Conservation (phyloP, 805 yeast genomes). For the Ogataea sp. region DNA sequence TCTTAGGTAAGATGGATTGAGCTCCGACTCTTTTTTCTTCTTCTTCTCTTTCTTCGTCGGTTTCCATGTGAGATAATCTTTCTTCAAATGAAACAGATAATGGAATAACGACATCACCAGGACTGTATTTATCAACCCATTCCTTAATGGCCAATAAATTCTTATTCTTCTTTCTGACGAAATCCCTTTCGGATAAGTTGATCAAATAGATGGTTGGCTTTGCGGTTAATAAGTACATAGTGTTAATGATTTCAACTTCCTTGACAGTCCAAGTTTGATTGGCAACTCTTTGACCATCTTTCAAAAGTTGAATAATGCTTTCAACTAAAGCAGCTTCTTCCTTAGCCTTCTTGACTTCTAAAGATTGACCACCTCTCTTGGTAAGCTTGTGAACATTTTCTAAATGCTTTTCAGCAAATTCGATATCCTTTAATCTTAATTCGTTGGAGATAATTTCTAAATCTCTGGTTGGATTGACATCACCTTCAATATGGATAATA, state of each 20-base stretch:
- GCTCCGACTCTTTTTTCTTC: constrained; percentile 29
- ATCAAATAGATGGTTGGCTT: constrained; percentile 79
- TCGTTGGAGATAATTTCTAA: constrained; percentile 87
- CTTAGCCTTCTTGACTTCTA: constrained; percentile 56
- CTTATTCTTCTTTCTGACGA: constrained; percentile 42
- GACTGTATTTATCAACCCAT: constrained; percentile 65
- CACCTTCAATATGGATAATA: constrained; percentile 94
- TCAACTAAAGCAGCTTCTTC: constrained; percentile 52
- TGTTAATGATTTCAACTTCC: constrained; percentile 62
- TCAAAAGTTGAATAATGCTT: constrained; percentile 53
- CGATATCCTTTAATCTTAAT: constrained; percentile 93
- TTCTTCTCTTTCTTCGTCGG: constrained; percentile 38
- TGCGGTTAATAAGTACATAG: constrained; percentile 71
- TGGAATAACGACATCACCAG: constrained; percentile 82
- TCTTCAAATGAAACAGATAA: constrained; percentile 90
- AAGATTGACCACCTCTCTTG: constrained; percentile 57
- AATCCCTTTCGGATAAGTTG: constrained; percentile 69
- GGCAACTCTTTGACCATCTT: constrained; percentile 56
- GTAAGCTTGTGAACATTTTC: constrained; percentile 49
- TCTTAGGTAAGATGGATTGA: constrained; percentile 49
- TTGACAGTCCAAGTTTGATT: constrained; percentile 51
- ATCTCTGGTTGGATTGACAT: constrained; percentile 92
- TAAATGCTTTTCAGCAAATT: constrained; percentile 62
- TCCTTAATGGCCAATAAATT: constrained; percentile 40
- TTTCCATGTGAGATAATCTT: constrained; percentile 78